phyloP scores from a whole-genome alignment of 139 green algal species.

The Picochlorum sp. region DNA sequence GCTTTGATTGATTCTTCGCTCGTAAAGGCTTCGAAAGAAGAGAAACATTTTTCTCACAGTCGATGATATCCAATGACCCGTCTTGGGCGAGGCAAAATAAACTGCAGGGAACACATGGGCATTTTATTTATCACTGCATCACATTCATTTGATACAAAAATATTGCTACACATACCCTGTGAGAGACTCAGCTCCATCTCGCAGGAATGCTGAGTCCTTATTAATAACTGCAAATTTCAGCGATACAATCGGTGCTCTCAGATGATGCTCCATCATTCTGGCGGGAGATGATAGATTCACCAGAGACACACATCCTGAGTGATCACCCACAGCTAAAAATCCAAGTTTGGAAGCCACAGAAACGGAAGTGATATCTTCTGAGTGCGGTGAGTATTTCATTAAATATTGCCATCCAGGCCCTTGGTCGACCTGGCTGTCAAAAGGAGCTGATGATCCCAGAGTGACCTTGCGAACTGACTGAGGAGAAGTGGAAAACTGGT shows the following conservation, averaged over 20 bases:
- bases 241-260: background rate
- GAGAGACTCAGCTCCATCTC: too few species aligned
- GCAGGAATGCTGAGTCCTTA: background rate
- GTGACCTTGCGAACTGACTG: constrained; percentile 23
- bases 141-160: too few species aligned
- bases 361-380: constrained; percentile 16
- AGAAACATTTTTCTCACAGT: constrained; percentile 20
- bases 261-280: background rate
- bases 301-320: constrained; percentile 14
- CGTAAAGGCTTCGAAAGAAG: constrained; percentile 8
- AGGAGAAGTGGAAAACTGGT: constrained; percentile 29
- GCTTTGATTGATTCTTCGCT: constrained; percentile 30
- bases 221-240: background rate
- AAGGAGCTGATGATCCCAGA: constrained; percentile 22
- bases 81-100: background rate
- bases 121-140: too few species aligned
- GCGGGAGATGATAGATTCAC: constrained; percentile 25
- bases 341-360: constrained; percentile 15
- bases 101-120: background rate
- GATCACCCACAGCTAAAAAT: constrained; percentile 33
- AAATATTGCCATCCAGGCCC: constrained; percentile 42
- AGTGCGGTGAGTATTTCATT: constrained; percentile 25
- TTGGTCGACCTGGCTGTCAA: constrained; percentile 18
- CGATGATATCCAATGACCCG: background rate
- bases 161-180: too few species aligned